phyloP scores from a whole-genome alignment of 495 filamentous ascomycete species.

The Hypoxylon cercidicola region DNA sequence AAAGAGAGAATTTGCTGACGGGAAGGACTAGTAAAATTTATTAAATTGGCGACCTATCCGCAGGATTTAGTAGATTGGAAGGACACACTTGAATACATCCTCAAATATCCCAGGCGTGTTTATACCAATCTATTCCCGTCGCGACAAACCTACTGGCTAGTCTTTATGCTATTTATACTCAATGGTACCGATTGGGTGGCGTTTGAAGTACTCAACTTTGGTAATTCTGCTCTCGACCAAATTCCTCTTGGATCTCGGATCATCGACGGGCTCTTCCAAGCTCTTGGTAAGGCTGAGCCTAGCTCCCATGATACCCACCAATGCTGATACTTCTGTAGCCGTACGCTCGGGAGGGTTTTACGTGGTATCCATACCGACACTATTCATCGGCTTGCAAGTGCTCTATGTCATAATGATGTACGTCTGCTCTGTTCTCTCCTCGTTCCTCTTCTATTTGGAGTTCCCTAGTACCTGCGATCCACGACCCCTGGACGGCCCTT shows the following conservation, averaged over 20 bases:
- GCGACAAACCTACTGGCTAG: conserved; percentile 82
- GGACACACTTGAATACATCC: conserved; percentile 80
- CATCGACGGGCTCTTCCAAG: conserved; percentile 86
- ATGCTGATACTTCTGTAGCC: conserved; percentile 52
- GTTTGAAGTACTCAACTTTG: conserved; percentile 83
- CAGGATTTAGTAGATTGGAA: conserved; percentile 53
- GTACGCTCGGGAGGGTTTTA: conserved; percentile 88
- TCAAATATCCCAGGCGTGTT: conserved; percentile 79
- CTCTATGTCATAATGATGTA: conserved; percentile 92
- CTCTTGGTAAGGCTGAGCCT: conserved; percentile 55
- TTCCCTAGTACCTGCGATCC: neutral
- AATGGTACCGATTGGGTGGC: conserved; percentile 85
- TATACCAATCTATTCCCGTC: conserved; percentile 87
- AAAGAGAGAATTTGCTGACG: conserved; percentile 1
- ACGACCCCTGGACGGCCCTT: neutral
- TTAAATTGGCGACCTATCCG: conserved; percentile 42
- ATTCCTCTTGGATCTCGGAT: conserved; percentile 69
- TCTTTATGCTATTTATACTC: conserved; percentile 74
- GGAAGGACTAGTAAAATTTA: conserved; percentile 34
- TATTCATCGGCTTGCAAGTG: conserved; percentile 78
- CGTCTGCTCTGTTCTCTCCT: neutral
- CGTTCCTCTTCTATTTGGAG: neutral
- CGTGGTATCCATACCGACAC: conserved; percentile 74
- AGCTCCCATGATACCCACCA: neutral
- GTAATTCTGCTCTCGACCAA: conserved; percentile 68